These are phyloP conservation scores for Eremochloa ophiuroides DNA, from an alignment of 176 grass and related monocot genomes.

Conservation along the genomic window DNA sequence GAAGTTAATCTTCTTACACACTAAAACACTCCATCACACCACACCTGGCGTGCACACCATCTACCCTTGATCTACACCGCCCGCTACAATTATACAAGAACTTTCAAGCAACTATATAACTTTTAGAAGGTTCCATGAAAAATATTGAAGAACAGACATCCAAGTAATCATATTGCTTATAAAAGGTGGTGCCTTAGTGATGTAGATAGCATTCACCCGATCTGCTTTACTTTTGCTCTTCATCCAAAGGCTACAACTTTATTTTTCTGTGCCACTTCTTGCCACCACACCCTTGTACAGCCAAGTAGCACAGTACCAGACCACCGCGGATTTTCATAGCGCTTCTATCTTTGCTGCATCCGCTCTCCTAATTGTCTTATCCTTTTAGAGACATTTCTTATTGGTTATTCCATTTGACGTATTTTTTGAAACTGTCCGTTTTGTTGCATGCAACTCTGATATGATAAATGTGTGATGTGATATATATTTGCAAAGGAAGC, in stretches of 20 bases:
- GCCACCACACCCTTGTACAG: neutral
- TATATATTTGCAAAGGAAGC: neutral
- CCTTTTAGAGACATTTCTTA: neutral
- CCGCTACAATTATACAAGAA: neutral
- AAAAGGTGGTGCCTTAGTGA: neutral
- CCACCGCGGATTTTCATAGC: neutral
- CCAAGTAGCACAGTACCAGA: neutral
- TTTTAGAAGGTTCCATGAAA: neutral
- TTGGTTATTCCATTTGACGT: neutral
- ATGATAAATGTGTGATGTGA: neutral
- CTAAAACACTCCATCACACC: neutral
- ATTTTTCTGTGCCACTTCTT: neutral
- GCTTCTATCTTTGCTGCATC: neutral
- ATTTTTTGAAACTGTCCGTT: neutral
- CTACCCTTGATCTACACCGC: neutral
- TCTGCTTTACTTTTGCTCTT: neutral
- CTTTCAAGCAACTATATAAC: neutral
- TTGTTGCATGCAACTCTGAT: neutral
- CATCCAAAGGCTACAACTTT: neutral
- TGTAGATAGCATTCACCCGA: neutral
- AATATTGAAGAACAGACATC: conserved; percentile 4
- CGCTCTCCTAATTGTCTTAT: neutral
- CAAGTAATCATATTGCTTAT: neutral
- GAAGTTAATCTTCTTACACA: neutral
- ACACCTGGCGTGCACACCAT: neutral